Conservation (phyloP, 331 rosid species). For the Arachis monticola region DNA sequence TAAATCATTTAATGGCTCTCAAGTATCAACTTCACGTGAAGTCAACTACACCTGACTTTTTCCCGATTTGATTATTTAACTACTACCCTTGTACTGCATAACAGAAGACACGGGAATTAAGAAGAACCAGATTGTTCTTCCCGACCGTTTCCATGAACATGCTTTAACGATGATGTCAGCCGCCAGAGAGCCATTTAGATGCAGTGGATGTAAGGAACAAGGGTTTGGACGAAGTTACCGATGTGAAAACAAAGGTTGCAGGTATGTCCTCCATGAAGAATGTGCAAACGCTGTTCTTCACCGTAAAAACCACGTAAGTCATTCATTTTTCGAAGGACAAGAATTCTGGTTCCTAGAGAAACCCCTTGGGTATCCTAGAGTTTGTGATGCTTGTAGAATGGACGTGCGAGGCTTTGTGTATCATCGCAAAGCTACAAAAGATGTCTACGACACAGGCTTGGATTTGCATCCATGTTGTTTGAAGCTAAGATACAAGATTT, state of each 20-base stretch:
- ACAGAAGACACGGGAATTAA: background rate
- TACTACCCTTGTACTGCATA: background rate
- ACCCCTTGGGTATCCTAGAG: background rate
- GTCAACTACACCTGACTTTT: no score
- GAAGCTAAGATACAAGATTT: background rate
- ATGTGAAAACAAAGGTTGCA: constrained; percentile 29
- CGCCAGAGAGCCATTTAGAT: constrained; percentile 41
- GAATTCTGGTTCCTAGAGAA: constrained; percentile 20
- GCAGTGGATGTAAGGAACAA: constrained; percentile 43
- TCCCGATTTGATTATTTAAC: no score
- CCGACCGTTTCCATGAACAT: background rate
- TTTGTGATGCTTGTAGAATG: constrained; percentile 45
- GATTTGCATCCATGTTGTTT: constrained; percentile 53
- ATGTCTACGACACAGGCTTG: background rate
- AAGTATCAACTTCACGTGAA: no score
- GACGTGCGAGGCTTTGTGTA: constrained; percentile 41
- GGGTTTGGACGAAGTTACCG: constrained; percentile 42
- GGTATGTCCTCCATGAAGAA: constrained; percentile 37
- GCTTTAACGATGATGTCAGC: background rate
- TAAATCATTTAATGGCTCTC: no score
- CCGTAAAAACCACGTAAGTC: background rate
- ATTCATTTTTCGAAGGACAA: constrained; percentile 24
- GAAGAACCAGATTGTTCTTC: background rate
- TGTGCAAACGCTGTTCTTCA: constrained; percentile 1
- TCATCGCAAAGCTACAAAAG: constrained; percentile 22